Evolutionary conservation across 2,329 filamentous ascomycete genomes (phyloP).

Genomic region (Seiridium unicorne): DNA sequence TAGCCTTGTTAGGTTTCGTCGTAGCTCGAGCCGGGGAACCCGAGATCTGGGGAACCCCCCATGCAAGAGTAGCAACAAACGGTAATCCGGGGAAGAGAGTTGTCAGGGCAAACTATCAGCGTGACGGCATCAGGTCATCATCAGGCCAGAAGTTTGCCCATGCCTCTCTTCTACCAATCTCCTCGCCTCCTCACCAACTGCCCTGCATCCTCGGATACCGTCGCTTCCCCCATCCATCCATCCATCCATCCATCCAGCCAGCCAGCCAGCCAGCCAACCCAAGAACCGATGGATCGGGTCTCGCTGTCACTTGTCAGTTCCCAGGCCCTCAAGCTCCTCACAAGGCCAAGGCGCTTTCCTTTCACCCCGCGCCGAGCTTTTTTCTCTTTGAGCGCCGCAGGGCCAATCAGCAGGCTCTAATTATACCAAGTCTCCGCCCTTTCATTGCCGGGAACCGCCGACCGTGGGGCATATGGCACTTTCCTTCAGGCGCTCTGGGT

Average conservation of each 20-base stretch:
- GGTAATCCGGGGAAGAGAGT: background rate
- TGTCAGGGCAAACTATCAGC: background rate
- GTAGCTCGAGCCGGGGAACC: too few species aligned
- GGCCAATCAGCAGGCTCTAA: background rate
- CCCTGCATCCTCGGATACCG: background rate
- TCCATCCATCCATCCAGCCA: too few species aligned
- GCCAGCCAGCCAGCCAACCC: too few species aligned
- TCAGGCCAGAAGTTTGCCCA: too few species aligned
- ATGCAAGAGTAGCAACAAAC: background rate
- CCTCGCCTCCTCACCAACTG: background rate
- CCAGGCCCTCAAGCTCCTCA: too few species aligned
- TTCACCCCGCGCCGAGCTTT: background rate
- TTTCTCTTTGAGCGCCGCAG: too few species aligned
- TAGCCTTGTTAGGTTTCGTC: too few species aligned
- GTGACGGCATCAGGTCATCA: background rate
- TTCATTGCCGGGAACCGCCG: constrained; percentile 1
- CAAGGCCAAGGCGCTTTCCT: background rate
- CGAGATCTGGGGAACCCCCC: too few species aligned
- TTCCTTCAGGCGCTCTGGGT: background rate
- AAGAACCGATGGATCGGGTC: too few species aligned
- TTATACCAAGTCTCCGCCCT: background rate
- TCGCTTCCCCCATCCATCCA: background rate
- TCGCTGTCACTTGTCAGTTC: too few species aligned
- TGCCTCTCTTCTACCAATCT: too few species aligned
- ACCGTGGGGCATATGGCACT: background rate